These are phyloP conservation scores for Hypoxylon sp. DNA, from an alignment of 2,329 filamentous ascomycete genomes.

Conservation along the genomic window DNA sequence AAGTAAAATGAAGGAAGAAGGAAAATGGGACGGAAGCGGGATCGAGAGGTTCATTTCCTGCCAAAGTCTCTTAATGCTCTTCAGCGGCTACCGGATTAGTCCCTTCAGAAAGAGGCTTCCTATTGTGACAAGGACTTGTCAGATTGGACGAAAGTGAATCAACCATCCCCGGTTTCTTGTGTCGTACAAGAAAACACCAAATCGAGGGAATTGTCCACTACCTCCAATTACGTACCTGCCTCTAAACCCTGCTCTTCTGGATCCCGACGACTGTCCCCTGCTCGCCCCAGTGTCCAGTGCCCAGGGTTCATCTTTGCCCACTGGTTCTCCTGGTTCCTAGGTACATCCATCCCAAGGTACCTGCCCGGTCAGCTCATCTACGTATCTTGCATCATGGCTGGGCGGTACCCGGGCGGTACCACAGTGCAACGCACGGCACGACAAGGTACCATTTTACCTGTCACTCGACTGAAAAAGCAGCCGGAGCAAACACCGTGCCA, in stretches of 20 bases:
- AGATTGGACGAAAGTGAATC: slow-evolving; percentile 32
- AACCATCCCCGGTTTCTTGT: slow-evolving; percentile 36
- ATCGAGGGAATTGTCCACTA: slow-evolving; percentile 24
- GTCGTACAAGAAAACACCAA: slow-evolving; percentile 32
- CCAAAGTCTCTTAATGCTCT: slow-evolving; percentile 18
- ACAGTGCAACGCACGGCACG: slow-evolving; percentile 46
- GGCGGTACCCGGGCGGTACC: slow-evolving; percentile 29
- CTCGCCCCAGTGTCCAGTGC: slow-evolving; percentile 6
- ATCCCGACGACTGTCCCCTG: slow-evolving; percentile 32
- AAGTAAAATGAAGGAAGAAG: slow-evolving; percentile 10
- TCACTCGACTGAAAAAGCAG: slow-evolving; percentile 37
- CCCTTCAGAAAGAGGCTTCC: slow-evolving; percentile 16
- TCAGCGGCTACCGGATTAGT: slow-evolving; percentile 9
- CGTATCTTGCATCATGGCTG: slow-evolving; percentile 30
- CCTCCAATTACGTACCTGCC: slow-evolving; percentile 12
- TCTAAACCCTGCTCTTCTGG: slow-evolving; percentile 24
- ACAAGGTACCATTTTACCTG: slow-evolving; percentile 45
- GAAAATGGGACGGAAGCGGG: slow-evolving; percentile 3
- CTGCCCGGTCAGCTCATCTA: slow-evolving; percentile 31
- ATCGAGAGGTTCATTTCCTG: slow-evolving; percentile 7
- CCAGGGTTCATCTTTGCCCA: neutral
- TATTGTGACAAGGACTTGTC: slow-evolving; percentile 26
- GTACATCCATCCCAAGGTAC: slow-evolving; percentile 34
- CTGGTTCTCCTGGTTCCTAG: neutral
- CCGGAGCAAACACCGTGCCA: slow-evolving; percentile 44